Evolutionary conservation across 148 eudicot genomes (phyloP), one percentile per base, ranked within the genome.

Genomic region (Rhododendron ovatum): DNA sequence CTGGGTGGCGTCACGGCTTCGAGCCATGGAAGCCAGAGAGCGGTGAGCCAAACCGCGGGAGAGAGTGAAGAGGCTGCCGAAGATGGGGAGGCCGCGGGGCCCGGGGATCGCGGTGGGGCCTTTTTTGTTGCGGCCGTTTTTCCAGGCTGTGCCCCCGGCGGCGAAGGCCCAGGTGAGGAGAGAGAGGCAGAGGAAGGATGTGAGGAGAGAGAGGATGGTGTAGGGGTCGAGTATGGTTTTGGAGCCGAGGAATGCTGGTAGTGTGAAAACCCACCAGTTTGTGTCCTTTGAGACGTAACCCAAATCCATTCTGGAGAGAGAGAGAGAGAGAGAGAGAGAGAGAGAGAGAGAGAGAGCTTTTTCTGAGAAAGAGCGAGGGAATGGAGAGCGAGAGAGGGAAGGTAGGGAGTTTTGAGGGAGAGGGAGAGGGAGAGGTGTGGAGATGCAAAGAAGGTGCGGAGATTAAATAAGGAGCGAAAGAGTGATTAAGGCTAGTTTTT

Each of bases 41-140:
- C 91, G 93, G 85, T 94, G 95, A 81, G 93, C 90, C 86, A 94
- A 86, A 89, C 92, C 93, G 5, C 82, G 92, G 77, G 91, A 89
- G 47, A 92, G 67, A 80, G 85, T 87, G 84, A 90, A 82, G 2
- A 93, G 82, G 88, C 89, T 88, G 0, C 98, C 98, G 22, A 93
- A 84, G 26, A 94, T 15, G 18, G 98, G 98, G 37, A 93, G 84
- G 51, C 94, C 94, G 4, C 69, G 41, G 1, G 93, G 94, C 7
- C 95, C 94, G 0, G 91, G 93, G 82, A 94, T 94, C 2, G 91
- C 43, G 9, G 86, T 90, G 0, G 22, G 88, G 41, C 95, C 94
- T 35, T 75, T 80, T 4, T 45, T 28, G 91, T 87, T 82, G 18
- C 92, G 84, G 10, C 93, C 92, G 6, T 90, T 87, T 83, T 82